Evolutionary conservation across 495 filamentous ascomycete genomes (phyloP).

Genomic region (Lophiotrema nucula): DNA sequence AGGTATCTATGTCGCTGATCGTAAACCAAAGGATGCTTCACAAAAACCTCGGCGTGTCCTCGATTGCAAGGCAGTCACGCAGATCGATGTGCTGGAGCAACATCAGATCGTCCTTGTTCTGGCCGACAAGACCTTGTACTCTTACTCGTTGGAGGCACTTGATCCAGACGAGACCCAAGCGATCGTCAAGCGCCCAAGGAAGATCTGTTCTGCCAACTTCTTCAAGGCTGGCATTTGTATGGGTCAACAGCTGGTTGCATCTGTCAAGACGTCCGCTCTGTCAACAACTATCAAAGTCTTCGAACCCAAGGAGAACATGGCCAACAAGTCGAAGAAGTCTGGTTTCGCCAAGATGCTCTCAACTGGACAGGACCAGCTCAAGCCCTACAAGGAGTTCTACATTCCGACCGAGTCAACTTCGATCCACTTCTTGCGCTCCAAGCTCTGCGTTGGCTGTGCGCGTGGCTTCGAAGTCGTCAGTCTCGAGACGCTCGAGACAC

Average conservation of each 20-base stretch:
- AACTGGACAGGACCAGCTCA: slow-evolving; percentile 87
- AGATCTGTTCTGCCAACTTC: slow-evolving; percentile 96
- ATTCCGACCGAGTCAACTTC: slow-evolving; percentile 95
- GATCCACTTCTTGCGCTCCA: slow-evolving; percentile 95
- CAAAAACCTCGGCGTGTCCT: slow-evolving; percentile 78
- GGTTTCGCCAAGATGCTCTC: slow-evolving; percentile 94
- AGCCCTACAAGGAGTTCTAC: slow-evolving; percentile 98
- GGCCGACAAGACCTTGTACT: slow-evolving; percentile 84
- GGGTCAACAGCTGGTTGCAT: slow-evolving; percentile 90
- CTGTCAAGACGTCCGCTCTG: slow-evolving; percentile 84
- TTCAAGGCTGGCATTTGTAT: slow-evolving; percentile 96
- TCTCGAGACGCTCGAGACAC: slow-evolving; percentile 94
- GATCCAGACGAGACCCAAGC: slow-evolving; percentile 74
- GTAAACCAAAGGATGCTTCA: slow-evolving; percentile 78
- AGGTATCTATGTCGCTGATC: slow-evolving; percentile 87
- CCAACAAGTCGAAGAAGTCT: slow-evolving; percentile 84
- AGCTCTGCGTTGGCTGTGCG: slow-evolving; percentile 92
- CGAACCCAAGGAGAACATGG: slow-evolving; percentile 90
- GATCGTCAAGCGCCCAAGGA: slow-evolving; percentile 83
- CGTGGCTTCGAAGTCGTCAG: slow-evolving; percentile 96
- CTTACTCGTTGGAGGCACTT: slow-evolving; percentile 80
- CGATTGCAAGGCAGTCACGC: slow-evolving; percentile 82
- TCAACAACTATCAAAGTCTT: slow-evolving; percentile 96
- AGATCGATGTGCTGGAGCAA: slow-evolving; percentile 94
- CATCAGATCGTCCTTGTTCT: slow-evolving; percentile 90